Percentiles rank a stretch among this genome's conserved stretches.
phyloP scores from a whole-genome alignment of 208 protist genomes.

The Trypanosomatidae sp. region DNA sequence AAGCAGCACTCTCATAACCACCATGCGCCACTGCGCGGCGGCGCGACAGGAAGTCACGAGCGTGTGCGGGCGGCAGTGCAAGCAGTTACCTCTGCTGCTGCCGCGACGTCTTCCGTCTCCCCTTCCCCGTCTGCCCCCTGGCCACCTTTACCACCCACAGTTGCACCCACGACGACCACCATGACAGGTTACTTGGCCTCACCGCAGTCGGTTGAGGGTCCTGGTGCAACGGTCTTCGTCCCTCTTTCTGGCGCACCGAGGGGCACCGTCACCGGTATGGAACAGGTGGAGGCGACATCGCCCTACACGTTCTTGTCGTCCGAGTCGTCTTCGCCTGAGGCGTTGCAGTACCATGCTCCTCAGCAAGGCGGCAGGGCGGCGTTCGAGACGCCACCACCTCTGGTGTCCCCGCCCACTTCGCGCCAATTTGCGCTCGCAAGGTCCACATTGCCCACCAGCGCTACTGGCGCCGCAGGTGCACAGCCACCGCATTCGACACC shows the following conservation, averaged over 20 bases:
- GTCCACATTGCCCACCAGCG: background rate
- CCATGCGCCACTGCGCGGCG: background rate
- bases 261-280: background rate
- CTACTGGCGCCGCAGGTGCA: background rate
- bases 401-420: background rate
- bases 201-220: background rate
- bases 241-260: background rate
- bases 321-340: conserved; percentile 5
- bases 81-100: conserved; percentile 1
- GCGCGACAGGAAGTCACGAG: conserved; percentile 1
- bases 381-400: background rate
- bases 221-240: background rate
- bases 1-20: conserved; percentile 16
- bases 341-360: background rate
- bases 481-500: background rate
- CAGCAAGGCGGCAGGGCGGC: background rate
- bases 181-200: background rate
- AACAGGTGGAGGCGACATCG: background rate
- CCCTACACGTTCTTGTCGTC: conserved; percentile 11
- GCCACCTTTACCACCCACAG: conserved; percentile 3
- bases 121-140: conserved; percentile 4
- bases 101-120: background rate
- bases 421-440: background rate
- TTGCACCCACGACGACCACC: background rate
- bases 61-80: conserved; percentile 4